A percentile compares a stretch with the other conserved stretches of the same genome.
Evolutionary conservation across 192 early-diverging fungal genomes (phyloP).

Genomic region (Entrophospora sp.): DNA sequence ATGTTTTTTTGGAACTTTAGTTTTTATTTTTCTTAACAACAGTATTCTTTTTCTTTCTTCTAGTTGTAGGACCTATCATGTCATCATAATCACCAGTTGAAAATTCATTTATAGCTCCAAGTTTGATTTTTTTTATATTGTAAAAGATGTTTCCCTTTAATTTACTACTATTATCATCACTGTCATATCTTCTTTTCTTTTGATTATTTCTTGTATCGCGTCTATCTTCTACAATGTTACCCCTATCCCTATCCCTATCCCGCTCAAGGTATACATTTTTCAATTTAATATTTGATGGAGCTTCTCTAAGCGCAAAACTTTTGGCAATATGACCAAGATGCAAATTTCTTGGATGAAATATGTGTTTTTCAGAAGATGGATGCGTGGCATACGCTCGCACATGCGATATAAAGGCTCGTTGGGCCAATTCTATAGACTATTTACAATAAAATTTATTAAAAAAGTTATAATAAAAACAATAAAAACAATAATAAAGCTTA

Average conservation of each 20-base stretch:
- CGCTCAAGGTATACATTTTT: constrained; percentile 21
- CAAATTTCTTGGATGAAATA: constrained; percentile 92
- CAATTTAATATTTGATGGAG: constrained; percentile 60
- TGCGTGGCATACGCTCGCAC: constrained; percentile 95
- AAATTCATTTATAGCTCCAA: constrained; percentile 32
- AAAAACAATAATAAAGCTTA: constrained; percentile 30
- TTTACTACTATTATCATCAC: constrained; percentile 19
- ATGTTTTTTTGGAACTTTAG: too few species aligned
- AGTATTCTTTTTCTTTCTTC: constrained; percentile 21
- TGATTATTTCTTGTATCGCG: not conserved
- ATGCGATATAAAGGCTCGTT: constrained; percentile 78
- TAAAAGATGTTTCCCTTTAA: constrained; percentile 27
- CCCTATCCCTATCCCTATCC: too few species aligned
- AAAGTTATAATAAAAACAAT: constrained; percentile 3
- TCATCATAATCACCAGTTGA: constrained; percentile 29
- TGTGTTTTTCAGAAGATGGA: constrained; percentile 66
- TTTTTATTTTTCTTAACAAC: not conserved
- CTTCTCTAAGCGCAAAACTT: constrained; percentile 90
- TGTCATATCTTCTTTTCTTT: constrained; percentile 20
- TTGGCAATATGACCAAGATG: constrained; percentile 97
- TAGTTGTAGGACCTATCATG: constrained; percentile 28
- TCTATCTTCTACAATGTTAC: constrained; percentile 7
- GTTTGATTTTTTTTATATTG: constrained; percentile 30
- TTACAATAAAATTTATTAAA: constrained; percentile 21
- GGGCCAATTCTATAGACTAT: constrained; percentile 54